Percentiles rank a stretch among this genome's conserved stretches.
phyloP scores from a whole-genome alignment of 768 basidiomycete genomes.

The Wakefieldia striispora region DNA sequence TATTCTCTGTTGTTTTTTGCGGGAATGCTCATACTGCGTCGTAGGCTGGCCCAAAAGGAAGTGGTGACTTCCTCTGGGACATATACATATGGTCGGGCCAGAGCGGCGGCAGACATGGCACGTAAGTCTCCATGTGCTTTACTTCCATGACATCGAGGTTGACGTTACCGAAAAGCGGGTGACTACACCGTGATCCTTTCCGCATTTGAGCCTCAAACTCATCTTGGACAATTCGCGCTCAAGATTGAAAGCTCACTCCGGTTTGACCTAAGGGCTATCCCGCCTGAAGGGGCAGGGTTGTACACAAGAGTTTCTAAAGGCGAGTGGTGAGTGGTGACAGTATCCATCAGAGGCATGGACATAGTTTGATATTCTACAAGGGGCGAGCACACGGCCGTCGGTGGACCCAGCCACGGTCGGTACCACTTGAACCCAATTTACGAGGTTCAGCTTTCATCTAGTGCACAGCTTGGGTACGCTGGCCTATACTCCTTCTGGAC shows the following conservation, averaged over 20 bases:
- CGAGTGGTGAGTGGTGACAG: conserved; percentile 56
- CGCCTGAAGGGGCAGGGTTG: conserved; percentile 92
- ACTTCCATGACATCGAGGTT: not conserved
- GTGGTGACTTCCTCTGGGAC: conserved; percentile 72
- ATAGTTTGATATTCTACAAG: conserved; percentile 35
- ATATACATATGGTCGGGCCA: conserved; percentile 77
- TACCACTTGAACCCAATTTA: conserved; percentile 71
- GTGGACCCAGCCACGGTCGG: conserved; percentile 62
- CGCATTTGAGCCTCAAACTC: conserved; percentile 67
- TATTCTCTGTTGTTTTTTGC: not conserved
- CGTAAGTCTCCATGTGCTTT: conserved; percentile 38
- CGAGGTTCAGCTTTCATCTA: conserved; percentile 52
- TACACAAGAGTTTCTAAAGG: conserved; percentile 68
- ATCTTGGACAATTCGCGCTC: conserved; percentile 65
- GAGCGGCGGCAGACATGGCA: conserved; percentile 47
- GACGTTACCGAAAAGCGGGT: conserved; percentile 40
- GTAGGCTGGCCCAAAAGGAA: conserved; percentile 62
- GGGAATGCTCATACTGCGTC: not conserved
- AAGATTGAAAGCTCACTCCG: conserved; percentile 58
- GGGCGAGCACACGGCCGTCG: conserved; percentile 57
- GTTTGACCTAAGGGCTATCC: conserved; percentile 63
- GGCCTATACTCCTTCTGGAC: conserved; percentile 26
- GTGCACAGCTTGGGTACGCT: conserved; percentile 58
- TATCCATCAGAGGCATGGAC: not conserved
- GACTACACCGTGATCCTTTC: conserved; percentile 85